phyloP scores from a whole-genome alignment of 129 eudicot genomes.

The Scalesia atractyloides region DNA sequence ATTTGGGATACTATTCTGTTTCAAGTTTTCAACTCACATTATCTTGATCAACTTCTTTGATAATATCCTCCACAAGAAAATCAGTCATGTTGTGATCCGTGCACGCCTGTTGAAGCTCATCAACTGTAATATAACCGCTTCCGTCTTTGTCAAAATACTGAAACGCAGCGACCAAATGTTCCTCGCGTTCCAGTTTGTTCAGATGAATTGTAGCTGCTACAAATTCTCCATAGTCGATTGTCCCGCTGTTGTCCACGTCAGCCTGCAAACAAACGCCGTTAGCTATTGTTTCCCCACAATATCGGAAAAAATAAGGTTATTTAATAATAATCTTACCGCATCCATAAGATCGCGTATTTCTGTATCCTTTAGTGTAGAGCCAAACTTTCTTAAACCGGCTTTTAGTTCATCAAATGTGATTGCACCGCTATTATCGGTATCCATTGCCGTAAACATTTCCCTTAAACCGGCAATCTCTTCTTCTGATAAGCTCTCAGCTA shows the following conservation, averaged over 20 bases:
- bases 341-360: constrained; percentile 97
- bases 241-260: constrained; percentile 85
- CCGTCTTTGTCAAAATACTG: constrained; percentile 83
- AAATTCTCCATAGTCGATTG: constrained; percentile 89
- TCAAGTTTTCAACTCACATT: constrained; percentile 51
- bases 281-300: background rate
- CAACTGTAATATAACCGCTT: constrained; percentile 87
- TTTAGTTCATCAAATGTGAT: constrained; percentile 92
- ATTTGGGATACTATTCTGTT: background rate
- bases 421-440: constrained; percentile 65
- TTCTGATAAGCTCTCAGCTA: constrained; percentile 89
- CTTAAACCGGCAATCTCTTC: constrained; percentile 86
- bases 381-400: constrained; percentile 83
- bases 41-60: constrained; percentile 89
- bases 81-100: constrained; percentile 71
- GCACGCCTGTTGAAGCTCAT: constrained; percentile 91
- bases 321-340: constrained; percentile 56
- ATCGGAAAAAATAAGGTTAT: background rate
- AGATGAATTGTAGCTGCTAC: constrained; percentile 85
- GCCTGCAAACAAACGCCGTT: constrained; percentile 49
- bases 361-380: constrained; percentile 82
- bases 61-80: constrained; percentile 65
- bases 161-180: constrained; percentile 84
- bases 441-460: constrained; percentile 68
- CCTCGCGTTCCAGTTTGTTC: constrained; percentile 86